Evolutionary conservation across 768 basidiomycete genomes (phyloP), one percentile per base, ranked within the genome.

Genomic region (Tubosaeta sp.): DNA sequence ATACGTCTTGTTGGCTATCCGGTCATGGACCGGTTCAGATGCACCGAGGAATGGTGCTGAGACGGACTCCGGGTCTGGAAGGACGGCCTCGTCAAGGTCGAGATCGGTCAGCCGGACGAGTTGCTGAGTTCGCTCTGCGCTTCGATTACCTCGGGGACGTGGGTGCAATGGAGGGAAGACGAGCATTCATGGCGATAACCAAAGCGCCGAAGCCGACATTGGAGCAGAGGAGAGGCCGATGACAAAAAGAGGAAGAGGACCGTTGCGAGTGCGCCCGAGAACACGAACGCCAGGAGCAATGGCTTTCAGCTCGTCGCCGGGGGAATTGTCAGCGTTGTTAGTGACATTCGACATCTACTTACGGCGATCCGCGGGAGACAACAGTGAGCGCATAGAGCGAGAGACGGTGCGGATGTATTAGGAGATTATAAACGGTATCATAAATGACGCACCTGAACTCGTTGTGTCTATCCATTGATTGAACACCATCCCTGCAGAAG

Each of bases 381-480:
- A 99, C 94, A 0, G 87, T 91, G n/a, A 97, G 62, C 0, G 94
- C 95, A n/a, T n/a, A n/a, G n/a, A n/a, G n/a, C n/a, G n/a, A n/a
- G n/a, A n/a, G n/a, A n/a, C n/a, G n/a, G n/a, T 31, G 29, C 29
- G 29, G 29, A 31, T 31, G 29, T 31, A 31, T 31, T 31, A 31
- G 29, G 29, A 31, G 29, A 31, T 31, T 9, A 31, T 9, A 31
- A 31, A 31, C 29, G 29, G 29, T 31, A 9, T 31, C 29, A 9
- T 31, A 9, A 31, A 31, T 31, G 29, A 31, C 29, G 29, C 29
- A 31, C 29, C 6, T 31, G 9, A 31, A 31, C 29, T 31, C 29
- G 29, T 9, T 31, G 29, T 31, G 29, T 31, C 29, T 3, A 31
- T 31, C 29, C 9, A 31, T 9, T 9, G 29, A 31, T 9, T 6